These are phyloP conservation scores for Backusella westeae DNA, from an alignment of 192 early-diverging fungal species.

Conservation along the genomic window DNA sequence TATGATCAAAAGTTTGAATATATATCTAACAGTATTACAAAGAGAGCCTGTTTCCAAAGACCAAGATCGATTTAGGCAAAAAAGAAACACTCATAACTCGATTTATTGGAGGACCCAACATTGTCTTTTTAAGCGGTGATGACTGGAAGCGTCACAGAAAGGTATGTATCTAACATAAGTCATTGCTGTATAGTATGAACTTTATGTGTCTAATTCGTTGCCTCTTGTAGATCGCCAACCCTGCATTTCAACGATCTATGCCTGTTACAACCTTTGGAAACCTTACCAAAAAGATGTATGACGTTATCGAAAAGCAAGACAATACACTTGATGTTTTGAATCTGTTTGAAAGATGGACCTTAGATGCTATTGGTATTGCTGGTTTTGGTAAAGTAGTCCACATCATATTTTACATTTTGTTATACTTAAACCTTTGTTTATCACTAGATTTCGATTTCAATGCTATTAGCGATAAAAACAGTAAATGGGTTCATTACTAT, in stretches of 20 bases:
- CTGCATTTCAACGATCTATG: constrained; percentile 7
- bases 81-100: background rate
- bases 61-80: background rate
- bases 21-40: background rate
- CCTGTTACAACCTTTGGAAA: constrained; percentile 12
- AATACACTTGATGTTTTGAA: background rate
- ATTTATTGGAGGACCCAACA: background rate
- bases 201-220: background rate
- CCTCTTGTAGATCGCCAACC: constrained; percentile 14
- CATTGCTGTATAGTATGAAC: background rate
- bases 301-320: constrained; percentile 3
- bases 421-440: too few species aligned
- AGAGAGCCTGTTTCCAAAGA: background rate
- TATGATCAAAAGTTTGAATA: too few species aligned
- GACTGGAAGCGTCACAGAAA: constrained; percentile 24
- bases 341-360: constrained; percentile 35
- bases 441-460: constrained; percentile 49
- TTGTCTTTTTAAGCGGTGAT: background rate
- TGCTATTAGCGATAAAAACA: constrained; percentile 43
- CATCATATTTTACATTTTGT: background rate
- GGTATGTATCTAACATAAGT: background rate
- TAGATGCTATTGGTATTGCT: constrained; percentile 58
- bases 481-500: constrained; percentile 42
- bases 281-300: background rate
- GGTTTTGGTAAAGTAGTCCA: constrained; percentile 30